Evolutionary conservation across 2,329 filamentous ascomycete species (phyloP), one percentile per base, ranked within the genome.

Genomic region (Aureobasidium sp.): DNA sequence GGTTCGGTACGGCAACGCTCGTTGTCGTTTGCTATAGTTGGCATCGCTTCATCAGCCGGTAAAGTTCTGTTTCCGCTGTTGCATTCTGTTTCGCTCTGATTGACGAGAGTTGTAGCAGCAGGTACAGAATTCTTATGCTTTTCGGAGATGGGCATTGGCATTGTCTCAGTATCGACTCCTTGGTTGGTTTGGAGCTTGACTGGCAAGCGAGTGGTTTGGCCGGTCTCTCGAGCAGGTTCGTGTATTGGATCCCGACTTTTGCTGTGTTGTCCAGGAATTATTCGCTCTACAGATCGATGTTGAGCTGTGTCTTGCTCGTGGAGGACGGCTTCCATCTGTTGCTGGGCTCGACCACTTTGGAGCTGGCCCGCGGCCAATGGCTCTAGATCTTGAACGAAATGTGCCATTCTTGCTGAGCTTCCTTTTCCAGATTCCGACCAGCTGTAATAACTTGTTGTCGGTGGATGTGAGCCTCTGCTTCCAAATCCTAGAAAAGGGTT

Each of bases 401-500:
- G 54, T 8, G 36, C 39, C 21, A 30, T 5, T 37, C 25, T 42
- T 32, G 30, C 21, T 21, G 32, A 44, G 34, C 30, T 48, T 37
- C 8, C 54, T 34, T 25, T 37, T 29, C 21, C 54, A 30, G 54
- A 58, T 11, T 58, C 42, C n/a, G 54, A 58, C 54, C 54, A 58
- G 30, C 37, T 58, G 44, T 47, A 44, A 66, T 70, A 72, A 61
- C 72, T 73, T 29, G 29, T 55, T 30, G 36, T 63, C 2, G 63
- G 62, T 9, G 64, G 70, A 13, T 66, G 64, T 30, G 64, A 67
- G 9, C 69, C 70, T 67, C 68, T 73, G 64, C 69, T 72, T 36
- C 72, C 74, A 61, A 74, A 75, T 2, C 71, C 74, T 14, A 76
- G 66, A 62, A 74, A 75, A 11, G 69, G 66, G 47, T 71, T 73